Conservation (phyloP, 805 yeast genomes). For the Cyberlindnera xylosilytica region DNA sequence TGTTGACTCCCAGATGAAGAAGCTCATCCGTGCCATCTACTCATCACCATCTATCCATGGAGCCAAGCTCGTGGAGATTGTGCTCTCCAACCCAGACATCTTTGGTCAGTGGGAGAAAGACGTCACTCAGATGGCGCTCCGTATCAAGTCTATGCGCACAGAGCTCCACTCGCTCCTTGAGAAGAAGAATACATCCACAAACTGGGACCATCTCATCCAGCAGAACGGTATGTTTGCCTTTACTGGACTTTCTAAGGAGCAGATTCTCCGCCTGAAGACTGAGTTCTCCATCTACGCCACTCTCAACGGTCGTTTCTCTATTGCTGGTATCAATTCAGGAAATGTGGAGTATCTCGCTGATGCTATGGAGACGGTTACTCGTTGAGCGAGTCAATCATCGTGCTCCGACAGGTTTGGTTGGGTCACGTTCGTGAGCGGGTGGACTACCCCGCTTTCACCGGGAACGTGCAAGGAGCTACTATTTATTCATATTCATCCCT, state of each 20-base stretch:
- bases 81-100: conserved; percentile 58
- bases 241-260: conserved; percentile 74
- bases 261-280: conserved; percentile 66
- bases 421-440: too few species aligned
- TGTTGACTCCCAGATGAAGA: conserved; percentile 78
- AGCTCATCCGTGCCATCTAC: conserved; percentile 78
- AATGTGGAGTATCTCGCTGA: conserved; percentile 76
- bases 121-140: conserved; percentile 71
- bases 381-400: too few species aligned
- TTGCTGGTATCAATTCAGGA: conserved; percentile 79
- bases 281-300: conserved; percentile 83
- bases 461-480: too few species aligned
- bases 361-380: conserved; percentile 45
- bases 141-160: conserved; percentile 72
- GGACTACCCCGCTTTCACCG: too few species aligned
- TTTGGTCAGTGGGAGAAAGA: conserved; percentile 77
- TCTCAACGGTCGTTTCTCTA: conserved; percentile 85
- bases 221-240: conserved; percentile 97
- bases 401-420: too few species aligned
- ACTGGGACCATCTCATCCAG: conserved; percentile 80
- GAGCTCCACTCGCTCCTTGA: conserved; percentile 60
- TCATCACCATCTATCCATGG: conserved; percentile 97
- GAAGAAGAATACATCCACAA: conserved; percentile 42
- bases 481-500: too few species aligned
- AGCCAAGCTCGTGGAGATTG: conserved; percentile 78